A percentile compares a stretch with the other conserved stretches of the same genome.
Conservation (phyloP, 345 rosid genomes). For the Euclidium syriacum region DNA sequence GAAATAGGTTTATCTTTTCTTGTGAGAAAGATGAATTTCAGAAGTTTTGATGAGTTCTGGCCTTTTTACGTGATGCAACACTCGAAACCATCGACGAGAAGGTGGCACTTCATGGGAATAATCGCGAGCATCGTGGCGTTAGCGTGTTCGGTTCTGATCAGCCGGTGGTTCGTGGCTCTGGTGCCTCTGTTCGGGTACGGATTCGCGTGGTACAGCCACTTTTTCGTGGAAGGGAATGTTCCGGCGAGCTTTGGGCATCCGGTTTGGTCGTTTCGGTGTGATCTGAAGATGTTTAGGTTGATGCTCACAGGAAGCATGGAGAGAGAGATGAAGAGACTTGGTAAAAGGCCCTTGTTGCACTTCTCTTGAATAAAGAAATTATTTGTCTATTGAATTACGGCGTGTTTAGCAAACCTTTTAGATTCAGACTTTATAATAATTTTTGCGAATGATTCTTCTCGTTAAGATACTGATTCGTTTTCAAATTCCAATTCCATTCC, state of each 20-base stretch:
- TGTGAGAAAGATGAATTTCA: conserved; percentile 60
- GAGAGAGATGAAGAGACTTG: conserved; percentile 90
- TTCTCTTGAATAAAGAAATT: conserved; percentile 35
- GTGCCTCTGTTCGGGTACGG: conserved; percentile 82
- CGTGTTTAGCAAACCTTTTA: conserved; percentile 2
- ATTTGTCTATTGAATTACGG: not conserved
- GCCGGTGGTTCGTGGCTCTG: conserved; percentile 48
- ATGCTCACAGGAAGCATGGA: conserved; percentile 95
- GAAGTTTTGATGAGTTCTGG: conserved; percentile 94
- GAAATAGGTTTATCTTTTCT: not conserved
- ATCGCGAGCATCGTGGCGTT: conserved; percentile 43
- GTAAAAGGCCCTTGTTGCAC: conserved; percentile 79
- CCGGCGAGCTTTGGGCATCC: conserved; percentile 88
- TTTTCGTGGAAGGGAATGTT: conserved; percentile 85
- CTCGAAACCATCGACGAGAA: conserved; percentile 78
- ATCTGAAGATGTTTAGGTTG: conserved; percentile 85
- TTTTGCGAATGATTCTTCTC: too few relatives aligned
- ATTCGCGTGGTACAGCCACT: conserved; percentile 91
- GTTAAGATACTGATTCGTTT: too few relatives aligned
- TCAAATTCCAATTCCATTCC: too few relatives aligned
- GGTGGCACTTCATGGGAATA: conserved; percentile 85
- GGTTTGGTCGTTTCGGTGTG: conserved; percentile 79
- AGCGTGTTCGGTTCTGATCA: conserved; percentile 50
- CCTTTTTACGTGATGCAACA: conserved; percentile 82
- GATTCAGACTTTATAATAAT: not conserved